A percentile compares a stretch with the other conserved stretches of the same genome.
Evolutionary conservation across 2,329 filamentous ascomycete species (phyloP).

Genomic region (Penicillium decumbens): DNA sequence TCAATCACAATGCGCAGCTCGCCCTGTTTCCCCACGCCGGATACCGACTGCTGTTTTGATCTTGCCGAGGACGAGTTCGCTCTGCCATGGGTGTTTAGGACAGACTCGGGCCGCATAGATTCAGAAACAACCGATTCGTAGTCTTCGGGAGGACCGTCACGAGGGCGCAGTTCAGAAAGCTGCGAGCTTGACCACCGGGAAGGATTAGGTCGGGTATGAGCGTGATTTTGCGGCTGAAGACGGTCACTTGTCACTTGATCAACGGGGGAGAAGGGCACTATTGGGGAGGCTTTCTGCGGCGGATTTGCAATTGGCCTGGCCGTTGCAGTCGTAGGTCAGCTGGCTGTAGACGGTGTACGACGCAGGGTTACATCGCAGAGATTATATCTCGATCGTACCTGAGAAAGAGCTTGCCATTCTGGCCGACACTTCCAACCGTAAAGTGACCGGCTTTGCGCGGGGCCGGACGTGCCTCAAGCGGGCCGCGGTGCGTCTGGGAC

Average conservation of each 20-base stretch:
- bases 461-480: constrained; percentile 56
- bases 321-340: constrained; percentile 13
- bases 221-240: constrained; percentile 38
- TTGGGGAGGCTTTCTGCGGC: constrained; percentile 30
- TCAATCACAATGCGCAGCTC: constrained; percentile 79
- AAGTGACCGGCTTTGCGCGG: constrained; percentile 67
- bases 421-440: constrained; percentile 74
- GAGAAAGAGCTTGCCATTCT: constrained; percentile 76
- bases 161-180: constrained; percentile 38
- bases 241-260: constrained; percentile 58
- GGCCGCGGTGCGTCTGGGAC: constrained; percentile 49
- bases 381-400: constrained; percentile 53
- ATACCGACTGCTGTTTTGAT: constrained; percentile 54
- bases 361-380: constrained; percentile 8
- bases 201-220: constrained; percentile 28
- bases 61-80: constrained; percentile 74
- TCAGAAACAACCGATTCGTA: constrained; percentile 22
- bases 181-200: constrained; percentile 42
- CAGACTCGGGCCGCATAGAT: constrained; percentile 20
- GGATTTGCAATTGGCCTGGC: constrained; percentile 36
- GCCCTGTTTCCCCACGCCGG: constrained; percentile 49
- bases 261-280: constrained; percentile 37
- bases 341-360: constrained; percentile 12
- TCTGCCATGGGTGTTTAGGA: constrained; percentile 49
- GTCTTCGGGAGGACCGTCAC: constrained; percentile 25